Evolutionary conservation across 225 moss, liverwort and hornwort genomes (phyloP), one percentile per base, ranked within the genome.

Genomic region (Pseudisothecium myosuroides): DNA sequence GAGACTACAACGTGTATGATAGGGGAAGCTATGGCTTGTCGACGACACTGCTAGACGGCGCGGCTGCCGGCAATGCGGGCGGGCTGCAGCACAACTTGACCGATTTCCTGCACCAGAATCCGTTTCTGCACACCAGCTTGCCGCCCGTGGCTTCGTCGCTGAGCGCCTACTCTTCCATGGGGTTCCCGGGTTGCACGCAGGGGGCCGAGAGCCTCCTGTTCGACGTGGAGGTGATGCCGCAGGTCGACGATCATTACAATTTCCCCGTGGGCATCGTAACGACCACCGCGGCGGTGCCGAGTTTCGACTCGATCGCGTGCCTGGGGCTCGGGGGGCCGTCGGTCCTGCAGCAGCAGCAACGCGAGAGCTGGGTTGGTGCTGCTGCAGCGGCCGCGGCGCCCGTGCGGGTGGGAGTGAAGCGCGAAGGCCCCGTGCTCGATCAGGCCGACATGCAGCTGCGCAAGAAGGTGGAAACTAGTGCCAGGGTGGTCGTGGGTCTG

Each of bases 191-290:
- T 12, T 80, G 80, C 32, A 32, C 87, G 26, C 75, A 75, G 65
- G 83, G 36, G 17, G 11, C 39, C 26, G 88, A 88, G 20, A 88
- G 76, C 66, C 28, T 77, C 21, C 20, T 64, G 58, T 88, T 88
- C 77, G 88, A 88, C 45, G 88, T 88, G 47, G 90, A 90, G 60
- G 90, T 74, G 83, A 34, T 92, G 85, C 49, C 89, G 36, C 92
- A 87, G 31, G 80, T 88, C 8, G 41, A 80, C 26, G 90, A 88
- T 88, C 85, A 72, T 14, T 83, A 52, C 20, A 63, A 83, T 83
- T 75, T 88, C 32, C 88, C 88, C 14, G 55, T 24, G 19, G 88
- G 83, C 55, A 75, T 88, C 75, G 88, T 88, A 24, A 88, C 74
- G 18, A 88, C 87, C 68, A 43, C 83, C 41, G 41, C 83, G 63